Percentiles rank a stretch among this genome's conserved stretches.
Conservation (phyloP, 768 basidiomycete genomes). For the Phaffia australis region DNA sequence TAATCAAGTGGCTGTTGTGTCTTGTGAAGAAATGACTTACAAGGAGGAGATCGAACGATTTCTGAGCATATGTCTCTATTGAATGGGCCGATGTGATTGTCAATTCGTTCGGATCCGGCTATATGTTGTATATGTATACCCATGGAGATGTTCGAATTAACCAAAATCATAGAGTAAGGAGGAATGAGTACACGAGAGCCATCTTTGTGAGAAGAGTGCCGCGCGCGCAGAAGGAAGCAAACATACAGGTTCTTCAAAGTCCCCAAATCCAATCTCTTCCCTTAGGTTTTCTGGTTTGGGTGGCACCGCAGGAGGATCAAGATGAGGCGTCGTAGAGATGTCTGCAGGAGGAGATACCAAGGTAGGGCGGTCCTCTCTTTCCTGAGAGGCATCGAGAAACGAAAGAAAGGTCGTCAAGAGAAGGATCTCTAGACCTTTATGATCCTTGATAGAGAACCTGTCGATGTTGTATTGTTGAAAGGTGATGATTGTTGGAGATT, state of each 20-base stretch:
- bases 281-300: constrained; percentile 5
- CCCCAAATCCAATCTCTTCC: constrained; percentile 12
- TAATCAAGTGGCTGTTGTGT: background rate
- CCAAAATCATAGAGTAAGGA: background rate
- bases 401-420: constrained; percentile 5
- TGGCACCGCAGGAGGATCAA: constrained; percentile 8
- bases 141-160: background rate
- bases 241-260: constrained; percentile 22
- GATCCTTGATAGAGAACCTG: constrained; percentile 15
- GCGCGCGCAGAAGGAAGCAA: background rate
- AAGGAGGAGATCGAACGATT: constrained; percentile 16
- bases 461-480: constrained; percentile 20
- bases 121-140: background rate
- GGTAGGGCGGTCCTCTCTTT: background rate
- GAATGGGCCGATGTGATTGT: constrained; percentile 4
- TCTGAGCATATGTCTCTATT: background rate
- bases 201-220: background rate
- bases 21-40: background rate
- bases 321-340: background rate
- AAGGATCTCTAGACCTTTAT: constrained; percentile 21
- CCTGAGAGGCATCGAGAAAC: constrained; percentile 12
- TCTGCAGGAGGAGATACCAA: background rate
- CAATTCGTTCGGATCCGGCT: constrained; percentile 23
- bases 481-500: background rate
- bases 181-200: too few species aligned